Evolutionary conservation across 73 alveolate species (phyloP).

Genomic region (Symbiodinium pilosum): DNA sequence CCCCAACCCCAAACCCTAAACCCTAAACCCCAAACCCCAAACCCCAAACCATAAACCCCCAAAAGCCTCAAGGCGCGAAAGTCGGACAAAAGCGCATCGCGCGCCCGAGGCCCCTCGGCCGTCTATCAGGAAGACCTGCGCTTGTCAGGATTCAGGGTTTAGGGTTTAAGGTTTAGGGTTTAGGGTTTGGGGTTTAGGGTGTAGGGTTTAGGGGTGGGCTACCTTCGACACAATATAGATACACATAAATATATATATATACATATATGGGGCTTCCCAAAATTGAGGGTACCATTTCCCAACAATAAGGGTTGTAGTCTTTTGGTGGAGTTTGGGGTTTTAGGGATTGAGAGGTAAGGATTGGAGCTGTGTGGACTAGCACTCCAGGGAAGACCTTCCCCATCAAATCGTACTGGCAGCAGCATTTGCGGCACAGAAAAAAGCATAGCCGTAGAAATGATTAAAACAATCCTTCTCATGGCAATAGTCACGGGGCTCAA

Average conservation of each 20-base stretch:
- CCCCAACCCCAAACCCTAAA: not conserved
- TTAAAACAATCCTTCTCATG: too few relatives aligned
- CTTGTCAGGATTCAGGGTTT: not conserved
- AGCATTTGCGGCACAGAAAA: too few relatives aligned
- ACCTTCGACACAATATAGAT: too few relatives aligned
- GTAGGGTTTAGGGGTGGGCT: not conserved
- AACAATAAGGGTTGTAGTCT: not conserved
- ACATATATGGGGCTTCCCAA: too few relatives aligned
- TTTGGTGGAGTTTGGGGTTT: not conserved
- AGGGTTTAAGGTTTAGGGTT: not conserved
- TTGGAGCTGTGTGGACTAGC: too few relatives aligned
- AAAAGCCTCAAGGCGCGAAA: constrained; percentile 29
- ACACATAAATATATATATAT: too few relatives aligned
- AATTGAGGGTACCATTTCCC: too few relatives aligned
- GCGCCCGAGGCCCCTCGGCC: constrained; percentile 91
- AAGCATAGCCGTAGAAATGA: too few relatives aligned
- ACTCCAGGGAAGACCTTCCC: too few relatives aligned
- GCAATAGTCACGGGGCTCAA: too few relatives aligned
- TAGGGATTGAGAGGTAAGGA: too few relatives aligned
- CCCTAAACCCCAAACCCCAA: not conserved
- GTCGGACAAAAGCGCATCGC: constrained; percentile 93
- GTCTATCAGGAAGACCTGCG: constrained; percentile 85
- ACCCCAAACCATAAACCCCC: not conserved
- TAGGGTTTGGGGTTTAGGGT: not conserved
- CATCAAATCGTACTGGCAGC: too few relatives aligned